Base-by-base conservation (phyloP, 2,329 filamentous ascomycete species). In the Verticillium zaregamsianum region DNA sequence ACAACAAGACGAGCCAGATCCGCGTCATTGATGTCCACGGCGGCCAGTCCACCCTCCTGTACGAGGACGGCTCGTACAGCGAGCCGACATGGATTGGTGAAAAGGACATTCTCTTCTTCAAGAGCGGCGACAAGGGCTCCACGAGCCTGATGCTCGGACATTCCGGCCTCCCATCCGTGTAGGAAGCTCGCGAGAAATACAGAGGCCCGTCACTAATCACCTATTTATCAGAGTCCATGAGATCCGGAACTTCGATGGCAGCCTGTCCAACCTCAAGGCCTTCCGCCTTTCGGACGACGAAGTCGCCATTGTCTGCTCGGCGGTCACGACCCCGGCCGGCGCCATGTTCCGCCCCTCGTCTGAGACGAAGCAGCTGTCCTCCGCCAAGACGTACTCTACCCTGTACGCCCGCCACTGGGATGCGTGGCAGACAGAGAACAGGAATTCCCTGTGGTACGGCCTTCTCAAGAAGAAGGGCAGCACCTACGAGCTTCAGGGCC, bases 381-480 rank as follows among this genome's bases (percentile, higher is more conserved):
- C 86, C 3, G 92, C 86, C 32, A 88, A 85, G 68, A 82, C 92
- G 25, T 95, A 95, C 73, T 86, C 86, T 23, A 86, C 84, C 57
- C 84, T 93, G 31, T 95, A 91, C 69, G 90, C 91, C 32, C 85
- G 92, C 15, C 91, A 96, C 70, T 96, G 92, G 92, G 91, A 96
- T 71, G 75, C 82, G n/a, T 96, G 89, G 76, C 79, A 87, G 31
- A 86, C 84, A 1, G 83, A 87, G 55, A 88, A 91, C 68, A 86
- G 83, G 64, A 89, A 88, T 68, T 84, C 89, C 2, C 81, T 97
- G 32, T 95, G 89, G 82, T 90, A 91, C 33, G 88, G 88, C 35
- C 82, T 83, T 5, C 72, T 95, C 57, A 77, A 74, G 66, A 79
- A 77, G 70, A 74, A 71, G 39, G 72, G 73, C 15, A 74, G 67